These are phyloP conservation scores for Telopea speciosissima DNA, from an alignment of 177 flowering plant genomes.

Conservation along the genomic window DNA sequence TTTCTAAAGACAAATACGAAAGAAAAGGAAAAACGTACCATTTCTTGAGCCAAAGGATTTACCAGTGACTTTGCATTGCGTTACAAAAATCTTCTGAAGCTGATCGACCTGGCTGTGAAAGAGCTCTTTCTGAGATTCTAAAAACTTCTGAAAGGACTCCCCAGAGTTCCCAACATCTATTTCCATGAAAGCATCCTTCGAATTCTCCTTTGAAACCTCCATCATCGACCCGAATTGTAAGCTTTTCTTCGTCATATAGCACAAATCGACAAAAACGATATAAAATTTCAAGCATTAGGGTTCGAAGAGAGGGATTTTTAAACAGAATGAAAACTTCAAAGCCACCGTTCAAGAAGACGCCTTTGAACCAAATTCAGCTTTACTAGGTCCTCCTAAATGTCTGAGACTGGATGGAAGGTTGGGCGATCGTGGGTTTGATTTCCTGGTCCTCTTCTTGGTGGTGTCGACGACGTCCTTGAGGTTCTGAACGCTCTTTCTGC, in stretches of 20 bases:
- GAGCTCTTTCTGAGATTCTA: conserved; percentile 67
- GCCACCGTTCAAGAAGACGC: no score
- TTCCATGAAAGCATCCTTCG: conserved; percentile 21
- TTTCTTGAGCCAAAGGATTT: conserved; percentile 95
- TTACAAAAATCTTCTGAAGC: conserved; percentile 55
- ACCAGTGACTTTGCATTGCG: conserved; percentile 91
- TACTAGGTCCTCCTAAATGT: no score
- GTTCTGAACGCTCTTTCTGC: no score
- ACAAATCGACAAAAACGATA: conserved; percentile 3
- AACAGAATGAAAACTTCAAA: neutral
- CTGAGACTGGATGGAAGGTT: no score
- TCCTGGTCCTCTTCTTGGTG: no score
- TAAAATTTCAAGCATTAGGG: conserved; percentile 19
- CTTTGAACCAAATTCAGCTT: no score
- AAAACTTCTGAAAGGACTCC: conserved; percentile 43
- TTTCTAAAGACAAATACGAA: neutral
- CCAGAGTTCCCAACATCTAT: conserved; percentile 39
- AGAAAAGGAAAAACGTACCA: conserved; percentile 44
- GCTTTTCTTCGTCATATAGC: neutral
- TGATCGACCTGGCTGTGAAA: conserved; percentile 73
- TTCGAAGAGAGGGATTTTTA: neutral
- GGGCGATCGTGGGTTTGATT: no score
- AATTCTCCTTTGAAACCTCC: conserved; percentile 42
- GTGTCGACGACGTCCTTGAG: no score
- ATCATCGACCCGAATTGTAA: conserved; percentile 18